These are phyloP conservation scores for Scheffersomyces coipomensis DNA, from an alignment of 805 yeast species.

Conservation along the genomic window DNA sequence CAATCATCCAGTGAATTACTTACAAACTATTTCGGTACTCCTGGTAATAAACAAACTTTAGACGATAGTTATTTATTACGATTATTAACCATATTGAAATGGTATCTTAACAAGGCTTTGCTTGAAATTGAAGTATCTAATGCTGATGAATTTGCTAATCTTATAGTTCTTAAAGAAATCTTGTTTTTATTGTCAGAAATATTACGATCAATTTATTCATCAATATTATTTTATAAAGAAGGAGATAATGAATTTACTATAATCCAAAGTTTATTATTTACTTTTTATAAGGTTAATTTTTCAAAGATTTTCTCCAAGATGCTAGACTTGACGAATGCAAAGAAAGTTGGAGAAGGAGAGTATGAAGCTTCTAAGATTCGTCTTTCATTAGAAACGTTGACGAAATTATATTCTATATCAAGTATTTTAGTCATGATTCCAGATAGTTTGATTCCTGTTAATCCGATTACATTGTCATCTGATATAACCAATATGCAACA, in stretches of 20 bases:
- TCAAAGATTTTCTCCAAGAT: constrained; percentile 15
- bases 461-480: constrained; percentile 17
- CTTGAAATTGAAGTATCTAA: constrained; percentile 9
- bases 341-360: constrained; percentile 2
- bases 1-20: not conserved
- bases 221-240: constrained; percentile 11
- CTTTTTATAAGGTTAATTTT: constrained; percentile 23
- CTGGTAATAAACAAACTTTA: not conserved
- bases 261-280: constrained; percentile 19
- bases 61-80: not conserved
- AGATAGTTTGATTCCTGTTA: constrained; percentile 14
- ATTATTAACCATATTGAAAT: constrained; percentile 15
- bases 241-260: constrained; percentile 14
- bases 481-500: constrained; percentile 24
- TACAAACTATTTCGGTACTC: not conserved
- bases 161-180: constrained; percentile 22
- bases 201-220: constrained; percentile 16
- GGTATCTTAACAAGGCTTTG: constrained; percentile 14
- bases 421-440: constrained; percentile 26
- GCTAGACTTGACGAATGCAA: constrained; percentile 11
- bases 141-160: constrained; percentile 8
- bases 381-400: constrained; percentile 25
- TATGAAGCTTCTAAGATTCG: constrained; percentile 16
- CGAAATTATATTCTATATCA: constrained; percentile 22
- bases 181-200: constrained; percentile 24